phyloP scores from a whole-genome alignment of 1,139 yeast species.

The Nadsonia starkeyi-henricii region DNA sequence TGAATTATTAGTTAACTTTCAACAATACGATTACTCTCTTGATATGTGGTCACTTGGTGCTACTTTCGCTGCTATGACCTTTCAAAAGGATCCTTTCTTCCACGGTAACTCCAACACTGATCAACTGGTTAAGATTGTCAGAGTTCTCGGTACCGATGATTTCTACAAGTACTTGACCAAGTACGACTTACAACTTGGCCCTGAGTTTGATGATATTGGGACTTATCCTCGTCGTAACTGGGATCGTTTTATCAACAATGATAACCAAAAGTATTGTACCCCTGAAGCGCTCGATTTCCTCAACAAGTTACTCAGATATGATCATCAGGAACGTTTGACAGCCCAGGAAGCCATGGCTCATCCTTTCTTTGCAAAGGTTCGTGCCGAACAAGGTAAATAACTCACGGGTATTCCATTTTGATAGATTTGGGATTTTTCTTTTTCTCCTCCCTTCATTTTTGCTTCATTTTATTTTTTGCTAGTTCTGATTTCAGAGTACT shows the following conservation, averaged over 20 bases:
- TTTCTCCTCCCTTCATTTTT: not conserved
- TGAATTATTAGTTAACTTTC: conserved; percentile 72
- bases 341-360: conserved; percentile 89
- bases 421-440: conserved; percentile 1
- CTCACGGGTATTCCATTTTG: not conserved
- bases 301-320: conserved; percentile 66
- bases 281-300: conserved; percentile 62
- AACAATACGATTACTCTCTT: conserved; percentile 79
- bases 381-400: conserved; percentile 5
- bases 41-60: conserved; percentile 95
- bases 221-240: conserved; percentile 69
- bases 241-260: conserved; percentile 59
- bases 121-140: conserved; percentile 81
- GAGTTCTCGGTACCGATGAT: conserved; percentile 78
- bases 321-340: conserved; percentile 77
- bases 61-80: conserved; percentile 92
- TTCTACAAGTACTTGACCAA: conserved; percentile 54
- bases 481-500: not conserved
- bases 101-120: conserved; percentile 91
- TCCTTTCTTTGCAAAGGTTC: conserved; percentile 38
- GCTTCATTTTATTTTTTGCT: not conserved
- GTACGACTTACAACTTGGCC: conserved; percentile 58
- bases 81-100: conserved; percentile 88
- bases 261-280: conserved; percentile 52
- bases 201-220: conserved; percentile 67